A percentile compares a stretch with the other conserved stretches of the same genome.
Evolutionary conservation across 208 protist genomes (phyloP).

Genomic region (Giardia muris): DNA sequence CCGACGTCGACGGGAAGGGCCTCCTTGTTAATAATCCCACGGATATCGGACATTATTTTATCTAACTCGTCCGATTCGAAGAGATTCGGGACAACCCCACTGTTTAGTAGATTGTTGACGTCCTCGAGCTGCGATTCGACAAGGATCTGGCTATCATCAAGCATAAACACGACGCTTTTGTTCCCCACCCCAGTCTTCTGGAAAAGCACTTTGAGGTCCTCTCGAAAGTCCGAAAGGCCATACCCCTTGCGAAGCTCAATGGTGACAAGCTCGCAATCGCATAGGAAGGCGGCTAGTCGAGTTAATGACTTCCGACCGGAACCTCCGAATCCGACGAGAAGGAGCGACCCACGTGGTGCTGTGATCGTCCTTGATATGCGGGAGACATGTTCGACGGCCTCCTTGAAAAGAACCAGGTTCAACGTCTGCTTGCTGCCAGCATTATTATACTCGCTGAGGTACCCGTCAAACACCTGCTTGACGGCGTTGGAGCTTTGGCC

Average conservation of each 20-base stretch:
- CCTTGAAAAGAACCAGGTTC: constrained; percentile 78
- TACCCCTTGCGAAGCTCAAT: constrained; percentile 69
- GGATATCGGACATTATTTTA: constrained; percentile 65
- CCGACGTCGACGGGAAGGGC: constrained; percentile 70
- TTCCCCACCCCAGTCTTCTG: constrained; percentile 51
- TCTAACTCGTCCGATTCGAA: constrained; percentile 89
- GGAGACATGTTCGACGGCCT: constrained; percentile 63
- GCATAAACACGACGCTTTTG: constrained; percentile 82
- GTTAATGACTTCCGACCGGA: constrained; percentile 67
- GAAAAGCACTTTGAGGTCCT: constrained; percentile 74
- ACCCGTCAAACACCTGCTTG: constrained; percentile 53
- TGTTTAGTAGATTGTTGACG: constrained; percentile 95
- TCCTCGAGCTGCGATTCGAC: constrained; percentile 88
- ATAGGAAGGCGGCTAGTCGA: constrained; percentile 62
- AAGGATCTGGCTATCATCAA: constrained; percentile 87
- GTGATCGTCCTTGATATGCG: constrained; percentile 79
- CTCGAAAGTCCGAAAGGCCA: constrained; percentile 73
- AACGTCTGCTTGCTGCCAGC: constrained; percentile 59
- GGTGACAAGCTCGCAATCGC: constrained; percentile 72
- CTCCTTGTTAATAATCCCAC: constrained; percentile 61
- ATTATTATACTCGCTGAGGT: constrained; percentile 70
- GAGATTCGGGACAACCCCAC: constrained; percentile 87
- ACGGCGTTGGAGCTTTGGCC: constrained; percentile 50
- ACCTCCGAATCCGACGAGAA: constrained; percentile 87
- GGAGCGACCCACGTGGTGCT: constrained; percentile 72